These are phyloP conservation scores for Lachnellula hyalina DNA, from an alignment of 2,329 filamentous ascomycete genomes.

Conservation along the genomic window DNA sequence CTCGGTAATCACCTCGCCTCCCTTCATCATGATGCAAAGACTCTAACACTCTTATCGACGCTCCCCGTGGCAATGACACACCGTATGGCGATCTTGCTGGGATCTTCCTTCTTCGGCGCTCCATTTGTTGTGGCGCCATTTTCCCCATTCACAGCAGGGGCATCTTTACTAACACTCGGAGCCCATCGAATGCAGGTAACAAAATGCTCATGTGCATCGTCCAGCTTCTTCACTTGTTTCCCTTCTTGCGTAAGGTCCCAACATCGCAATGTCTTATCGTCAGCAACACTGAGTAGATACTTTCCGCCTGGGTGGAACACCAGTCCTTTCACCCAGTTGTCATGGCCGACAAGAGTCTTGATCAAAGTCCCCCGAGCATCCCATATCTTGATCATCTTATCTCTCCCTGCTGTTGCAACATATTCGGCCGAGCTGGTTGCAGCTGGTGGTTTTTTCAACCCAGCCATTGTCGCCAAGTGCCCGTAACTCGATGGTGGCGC, in stretches of 20 bases:
- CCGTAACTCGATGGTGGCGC: constrained; percentile 74
- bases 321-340: constrained; percentile 86
- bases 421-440: constrained; percentile 75
- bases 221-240: constrained; percentile 78
- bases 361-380: constrained; percentile 78
- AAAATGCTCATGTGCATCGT: constrained; percentile 76
- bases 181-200: constrained; percentile 86
- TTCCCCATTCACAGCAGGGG: constrained; percentile 38
- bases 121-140: constrained; percentile 46
- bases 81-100: constrained; percentile 59
- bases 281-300: constrained; percentile 77
- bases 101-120: constrained; percentile 37
- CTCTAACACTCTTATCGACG: constrained; percentile 72
- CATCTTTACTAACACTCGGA: constrained; percentile 64
- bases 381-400: constrained; percentile 90
- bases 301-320: constrained; percentile 90
- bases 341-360: constrained; percentile 79
- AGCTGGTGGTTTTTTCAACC: constrained; percentile 75
- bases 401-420: constrained; percentile 80
- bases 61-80: constrained; percentile 85
- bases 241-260: constrained; percentile 92
- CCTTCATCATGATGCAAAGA: constrained; percentile 55
- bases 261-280: constrained; percentile 88
- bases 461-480: constrained; percentile 72
- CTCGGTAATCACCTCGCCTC: constrained; percentile 1